Conservation (phyloP, 441 rosid species). For the Hypseocharis bilobata region DNA sequence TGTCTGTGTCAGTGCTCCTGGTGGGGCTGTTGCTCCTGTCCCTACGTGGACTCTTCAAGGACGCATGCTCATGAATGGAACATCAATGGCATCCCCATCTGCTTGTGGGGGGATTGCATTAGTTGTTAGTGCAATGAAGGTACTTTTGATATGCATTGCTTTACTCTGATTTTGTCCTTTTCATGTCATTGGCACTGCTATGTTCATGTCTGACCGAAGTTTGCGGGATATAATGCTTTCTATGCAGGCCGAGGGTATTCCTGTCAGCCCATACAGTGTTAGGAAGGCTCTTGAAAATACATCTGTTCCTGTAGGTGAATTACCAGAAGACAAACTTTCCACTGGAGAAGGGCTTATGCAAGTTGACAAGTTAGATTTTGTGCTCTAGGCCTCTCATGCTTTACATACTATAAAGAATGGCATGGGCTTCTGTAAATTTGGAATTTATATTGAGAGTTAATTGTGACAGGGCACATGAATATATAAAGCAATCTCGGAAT, state of each 20-base stretch:
- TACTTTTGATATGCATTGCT: slow-evolving; percentile 25
- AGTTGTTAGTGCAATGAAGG: slow-evolving; percentile 95
- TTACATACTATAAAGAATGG: slow-evolving; percentile 7
- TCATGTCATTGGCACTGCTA: slow-evolving; percentile 14
- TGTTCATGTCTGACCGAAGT: slow-evolving; percentile 17
- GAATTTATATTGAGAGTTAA: slow-evolving; percentile 19
- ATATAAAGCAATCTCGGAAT: slow-evolving; percentile 46
- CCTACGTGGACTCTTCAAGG: slow-evolving; percentile 99
- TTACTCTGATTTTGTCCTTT: slow-evolving; percentile 12
- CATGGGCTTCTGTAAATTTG: slow-evolving; percentile 19
- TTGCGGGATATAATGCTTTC: slow-evolving; percentile 23
- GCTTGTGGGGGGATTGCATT: slow-evolving; percentile 98
- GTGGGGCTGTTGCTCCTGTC: slow-evolving; percentile 98
- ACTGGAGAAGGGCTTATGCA: slow-evolving; percentile 93
- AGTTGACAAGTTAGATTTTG: slow-evolving; percentile 73
- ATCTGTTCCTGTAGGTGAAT: slow-evolving; percentile 53
- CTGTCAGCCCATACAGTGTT: slow-evolving; percentile 75
- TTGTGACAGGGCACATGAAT: slow-evolving; percentile 69
- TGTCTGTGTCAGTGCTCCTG: slow-evolving; percentile 94
- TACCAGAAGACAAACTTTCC: slow-evolving; percentile 73
- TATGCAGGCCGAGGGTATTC: slow-evolving; percentile 70
- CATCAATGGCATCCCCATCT: slow-evolving; percentile 99
- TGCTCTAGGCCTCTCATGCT: slow-evolving; percentile 16
- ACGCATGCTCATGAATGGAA: slow-evolving; percentile 98
- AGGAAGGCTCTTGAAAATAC: slow-evolving; percentile 92